Conservation (phyloP, 1,284 basidiomycete species). For the Taiwanofungus camphoratus region DNA sequence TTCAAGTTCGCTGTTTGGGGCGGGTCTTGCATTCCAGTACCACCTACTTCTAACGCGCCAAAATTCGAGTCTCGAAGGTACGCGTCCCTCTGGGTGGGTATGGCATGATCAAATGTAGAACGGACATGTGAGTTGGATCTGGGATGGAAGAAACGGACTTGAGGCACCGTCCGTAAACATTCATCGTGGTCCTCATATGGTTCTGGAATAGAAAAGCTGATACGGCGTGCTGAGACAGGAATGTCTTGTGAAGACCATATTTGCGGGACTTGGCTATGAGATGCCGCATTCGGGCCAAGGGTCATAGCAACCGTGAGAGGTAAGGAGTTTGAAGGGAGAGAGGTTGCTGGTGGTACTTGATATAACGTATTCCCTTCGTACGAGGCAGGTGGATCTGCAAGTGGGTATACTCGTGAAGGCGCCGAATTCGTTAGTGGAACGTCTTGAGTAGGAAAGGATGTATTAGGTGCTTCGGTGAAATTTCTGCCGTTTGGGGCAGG, state of each 20-base stretch:
- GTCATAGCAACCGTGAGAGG: no score
- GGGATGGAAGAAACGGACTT: background rate
- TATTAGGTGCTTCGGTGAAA: no score
- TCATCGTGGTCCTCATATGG: background rate
- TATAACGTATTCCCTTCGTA: no score
- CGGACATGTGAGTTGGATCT: background rate
- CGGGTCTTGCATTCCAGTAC: background rate
- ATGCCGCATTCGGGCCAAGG: no score
- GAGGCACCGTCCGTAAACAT: background rate
- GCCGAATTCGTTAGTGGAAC: no score
- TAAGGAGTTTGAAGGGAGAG: no score
- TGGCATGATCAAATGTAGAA: background rate
- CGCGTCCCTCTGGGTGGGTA: background rate
- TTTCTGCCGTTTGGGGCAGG: no score
- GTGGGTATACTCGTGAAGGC: no score
- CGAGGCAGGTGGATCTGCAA: no score
- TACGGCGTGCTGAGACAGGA: background rate
- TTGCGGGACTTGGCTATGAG: background rate
- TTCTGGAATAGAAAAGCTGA: background rate
- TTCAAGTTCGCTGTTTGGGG: background rate
- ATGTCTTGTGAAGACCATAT: background rate
- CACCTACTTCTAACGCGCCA: background rate
- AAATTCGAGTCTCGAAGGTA: background rate
- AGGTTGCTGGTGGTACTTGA: no score
- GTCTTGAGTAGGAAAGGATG: no score